Base-by-base conservation (phyloP, 2,329 filamentous ascomycete species). In the Paracoccidioides lutzii region DNA sequence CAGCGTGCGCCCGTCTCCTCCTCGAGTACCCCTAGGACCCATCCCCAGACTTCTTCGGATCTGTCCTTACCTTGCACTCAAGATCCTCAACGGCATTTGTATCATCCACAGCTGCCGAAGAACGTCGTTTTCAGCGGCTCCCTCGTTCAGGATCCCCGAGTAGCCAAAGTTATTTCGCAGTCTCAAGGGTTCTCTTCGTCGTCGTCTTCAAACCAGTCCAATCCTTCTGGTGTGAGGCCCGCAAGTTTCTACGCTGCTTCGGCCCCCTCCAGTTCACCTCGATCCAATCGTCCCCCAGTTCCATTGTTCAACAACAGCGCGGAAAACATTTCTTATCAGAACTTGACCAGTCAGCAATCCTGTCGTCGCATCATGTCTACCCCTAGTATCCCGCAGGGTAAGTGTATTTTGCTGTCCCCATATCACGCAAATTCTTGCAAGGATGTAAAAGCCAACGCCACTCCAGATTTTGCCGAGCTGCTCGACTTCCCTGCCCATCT, bases 281-380 rank as follows among this genome's bases (percentile, higher is more conserved):
- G 64, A 55, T 56, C 62, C 57, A 63, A 65, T 62, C 71, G 70
- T 59, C 70, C 69, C 53, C 68, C 71, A 45, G 66, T 73, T 59
- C 71, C 72, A 54, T 62, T 69, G 50, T 72, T 73, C 60, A 44
- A 37, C 32, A 62, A 68, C 62, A 63, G 61, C 59, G 56, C 63
- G 58, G 60, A 60, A 61, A 64, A 60, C 54, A 54, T 59, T 53
- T 59, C 62, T 41, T 56, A 60, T 61, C 60, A 67, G 60, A 67
- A 68, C 59, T 62, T 64, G 59, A 61, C 65, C 61, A 57, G 60
- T 57, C 60, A 64, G 38, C 58, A 60, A 43, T 37, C 48, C 43
- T 63, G 67, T 56, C 67, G 65, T 60, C 69, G 69, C 59, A 67
- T 68, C 59, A 72, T 73, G 70, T 72, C 71, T 44, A 65, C 66